Conservation (phyloP, 2,329 filamentous ascomycete species). For the Thielaviopsis cerberus region DNA sequence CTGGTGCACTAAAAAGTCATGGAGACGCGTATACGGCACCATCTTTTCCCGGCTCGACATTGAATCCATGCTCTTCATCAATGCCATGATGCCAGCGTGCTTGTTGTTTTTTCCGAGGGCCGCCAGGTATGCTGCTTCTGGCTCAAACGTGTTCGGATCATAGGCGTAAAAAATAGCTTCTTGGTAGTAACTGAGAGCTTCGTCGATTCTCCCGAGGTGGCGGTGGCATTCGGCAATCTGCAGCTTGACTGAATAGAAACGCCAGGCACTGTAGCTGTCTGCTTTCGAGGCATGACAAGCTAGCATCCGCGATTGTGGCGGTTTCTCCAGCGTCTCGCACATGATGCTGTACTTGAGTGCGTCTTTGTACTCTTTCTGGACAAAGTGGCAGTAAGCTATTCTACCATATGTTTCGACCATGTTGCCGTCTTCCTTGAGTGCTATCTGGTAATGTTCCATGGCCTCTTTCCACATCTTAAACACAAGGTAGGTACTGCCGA, state of each 20-base stretch:
- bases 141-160: conserved; percentile 20
- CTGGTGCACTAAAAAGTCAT: conserved; percentile 21
- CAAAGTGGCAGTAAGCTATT: conserved; percentile 23
- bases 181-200: conserved; percentile 20
- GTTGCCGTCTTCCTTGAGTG: conserved; percentile 21
- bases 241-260: conserved; percentile 24
- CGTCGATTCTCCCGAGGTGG: conserved; percentile 18
- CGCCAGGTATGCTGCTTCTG: conserved; percentile 21
- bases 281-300: conserved; percentile 10
- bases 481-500: conserved; percentile 24
- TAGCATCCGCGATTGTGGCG: background rate
- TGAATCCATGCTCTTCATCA: conserved; percentile 19
- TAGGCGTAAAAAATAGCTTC: conserved; percentile 19
- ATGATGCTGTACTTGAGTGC: conserved; percentile 21
- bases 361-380: conserved; percentile 20
- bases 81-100: conserved; percentile 19
- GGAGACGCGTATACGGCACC: conserved; percentile 14
- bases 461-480: conserved; percentile 21
- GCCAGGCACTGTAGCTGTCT: conserved; percentile 19
- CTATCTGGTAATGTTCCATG: conserved; percentile 20
- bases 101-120: conserved; percentile 21
- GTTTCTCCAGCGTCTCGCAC: conserved; percentile 18
- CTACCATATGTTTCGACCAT: conserved; percentile 23
- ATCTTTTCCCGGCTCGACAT: conserved; percentile 13
- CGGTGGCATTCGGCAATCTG: conserved; percentile 22